Conservation (phyloP, 2,329 filamentous ascomycete genomes). For the Trichoderma breve region DNA sequence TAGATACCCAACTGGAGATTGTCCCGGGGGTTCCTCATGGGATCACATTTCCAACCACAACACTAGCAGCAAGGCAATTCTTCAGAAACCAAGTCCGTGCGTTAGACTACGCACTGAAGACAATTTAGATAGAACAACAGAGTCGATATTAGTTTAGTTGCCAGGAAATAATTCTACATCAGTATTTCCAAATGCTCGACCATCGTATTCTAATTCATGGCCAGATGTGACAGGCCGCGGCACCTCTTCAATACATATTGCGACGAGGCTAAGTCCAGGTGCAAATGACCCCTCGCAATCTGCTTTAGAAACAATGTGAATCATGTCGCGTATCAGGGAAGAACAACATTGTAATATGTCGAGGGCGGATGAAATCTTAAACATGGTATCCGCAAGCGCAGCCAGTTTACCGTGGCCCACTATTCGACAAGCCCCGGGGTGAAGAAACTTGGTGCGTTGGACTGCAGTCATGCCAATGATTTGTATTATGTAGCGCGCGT, state of each 20-base stretch:
- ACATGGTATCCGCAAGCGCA: not conserved
- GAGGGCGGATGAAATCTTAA: not conserved
- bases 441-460: not conserved
- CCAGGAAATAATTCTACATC: not conserved
- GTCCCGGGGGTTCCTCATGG: not conserved
- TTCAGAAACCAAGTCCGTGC: not conserved
- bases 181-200: not conserved
- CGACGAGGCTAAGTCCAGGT: not conserved
- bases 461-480: not conserved
- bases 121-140: not conserved
- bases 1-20: not conserved
- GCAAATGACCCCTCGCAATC: not conserved
- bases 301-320: not conserved
- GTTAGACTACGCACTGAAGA: not conserved
- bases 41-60: not conserved
- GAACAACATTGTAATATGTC: not conserved
- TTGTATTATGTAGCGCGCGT: not conserved
- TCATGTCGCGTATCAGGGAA: not conserved
- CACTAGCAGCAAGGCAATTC: not conserved
- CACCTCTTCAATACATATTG: not conserved
- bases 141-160: not conserved
- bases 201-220: not conserved
- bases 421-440: not conserved
- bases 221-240: not conserved
- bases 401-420: not conserved